Evolutionary conservation across 1,284 basidiomycete species (phyloP), one percentile per base, ranked within the genome.

Genomic region (Lentinula novae-zelandiae): DNA sequence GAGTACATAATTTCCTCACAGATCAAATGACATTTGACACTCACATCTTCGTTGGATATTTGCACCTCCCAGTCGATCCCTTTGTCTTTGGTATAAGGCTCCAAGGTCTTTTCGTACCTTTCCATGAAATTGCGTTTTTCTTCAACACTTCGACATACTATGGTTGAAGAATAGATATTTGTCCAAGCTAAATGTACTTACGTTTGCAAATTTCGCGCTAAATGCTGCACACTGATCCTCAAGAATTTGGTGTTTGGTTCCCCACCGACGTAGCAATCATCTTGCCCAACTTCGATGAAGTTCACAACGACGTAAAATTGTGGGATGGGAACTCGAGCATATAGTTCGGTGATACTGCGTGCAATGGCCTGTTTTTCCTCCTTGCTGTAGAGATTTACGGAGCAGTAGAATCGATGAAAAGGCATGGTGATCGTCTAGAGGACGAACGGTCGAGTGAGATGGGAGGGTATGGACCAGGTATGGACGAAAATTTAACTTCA

Each of bases 231-330:
- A 6, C 39, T 40, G 31, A 68, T 63, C 48, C 67, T 62, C 49
- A 67, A 22, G n/a, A 67, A 64, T 6, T 33, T 59, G 0, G 58
- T 40, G 0, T 40, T 61, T 12, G 3, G 17, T 31, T 66, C 58
- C 2, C 65, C 67, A 12, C 62, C 62, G 3, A 65, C 65, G 27
- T 63, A 65, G 44, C 60, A 62, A 48, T 65, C 60, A 22, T 54
- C 58, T 7, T 58, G 20, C 1, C 60, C 62, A 13, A 68, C 57
- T 10, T 68, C 63, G 46, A 67, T 64, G 57, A 68, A 68, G 52
- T 65, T 40, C 31, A 68, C 63, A 1, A 66, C 61, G 38, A 68
- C 66, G 57, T 65, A 67, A 63, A 68, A 68, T 7, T 40, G 13
- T 2, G 67, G 66, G 12, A 67, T 53, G 3, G 64, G 66, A 17